Base-by-base conservation (phyloP, 495 filamentous ascomycete genomes). In the Penicillium soppii region DNA sequence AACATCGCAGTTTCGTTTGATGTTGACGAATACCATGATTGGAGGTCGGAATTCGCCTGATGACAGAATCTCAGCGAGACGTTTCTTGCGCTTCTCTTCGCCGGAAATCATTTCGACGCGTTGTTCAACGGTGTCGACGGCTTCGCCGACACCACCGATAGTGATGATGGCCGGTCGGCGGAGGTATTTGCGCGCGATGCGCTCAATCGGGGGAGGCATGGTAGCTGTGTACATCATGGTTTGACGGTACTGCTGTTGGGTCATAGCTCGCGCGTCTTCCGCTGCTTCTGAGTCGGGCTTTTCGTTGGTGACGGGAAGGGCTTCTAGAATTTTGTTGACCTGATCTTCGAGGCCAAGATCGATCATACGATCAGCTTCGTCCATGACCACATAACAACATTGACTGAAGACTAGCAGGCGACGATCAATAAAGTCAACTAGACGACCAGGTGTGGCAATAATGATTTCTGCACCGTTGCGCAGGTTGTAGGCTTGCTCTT, bases 201-300 rank as follows among this genome's bases (percentile, higher is more conserved):
- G 89, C 62, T 97, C 95, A 37, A 99, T 90, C 6, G 91, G 86
- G 2, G 85, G 69, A 3, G 95, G 91, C 94, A 99, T 99, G 22
- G 94, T 99, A 9, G 94, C 94, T 49, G 95, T 99, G 81, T 97
- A 99, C 94, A 99, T 99, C 94, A 99, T 99, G 2, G 94, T 99
- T 69, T 99, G 95, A 46, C 94, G 75, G 71, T 97, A 99, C 13
- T 89, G 82, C 50, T 90, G 89, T 35, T 83, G 84, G 50, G 80
- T 87, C 95, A 97, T 97, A 4, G 85, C 82, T 39, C 79, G 71
- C 0, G 91, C 79, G 66, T 97, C 81, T 68, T 98, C 94, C 23
- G 95, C 94, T 56, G 92, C 92, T 29, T 97, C 94, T 0, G 85
- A 89, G 61, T 98, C 94, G 0, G 94, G 94, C 71, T 98, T 98